phyloP scores from a whole-genome alignment of 169 alveolate species.

The Eimeria zaria region DNA sequence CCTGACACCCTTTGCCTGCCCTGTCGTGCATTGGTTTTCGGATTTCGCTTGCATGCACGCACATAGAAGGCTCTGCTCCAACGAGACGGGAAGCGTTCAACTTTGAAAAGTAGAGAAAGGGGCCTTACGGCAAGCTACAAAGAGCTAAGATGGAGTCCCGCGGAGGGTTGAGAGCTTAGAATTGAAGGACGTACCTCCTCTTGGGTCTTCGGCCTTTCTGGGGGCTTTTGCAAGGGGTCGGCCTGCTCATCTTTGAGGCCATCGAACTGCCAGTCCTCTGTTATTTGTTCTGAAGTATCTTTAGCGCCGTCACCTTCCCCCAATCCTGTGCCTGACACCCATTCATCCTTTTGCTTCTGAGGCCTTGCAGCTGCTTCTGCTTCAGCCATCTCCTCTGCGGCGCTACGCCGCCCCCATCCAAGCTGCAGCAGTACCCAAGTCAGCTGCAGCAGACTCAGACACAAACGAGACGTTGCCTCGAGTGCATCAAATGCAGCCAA shows the following conservation, averaged over 20 bases:
- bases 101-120: not conserved
- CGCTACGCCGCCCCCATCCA: slow-evolving; percentile 51
- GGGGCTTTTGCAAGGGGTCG: slow-evolving; percentile 65
- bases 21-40: not conserved
- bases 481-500: slow-evolving; percentile 75
- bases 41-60: not conserved
- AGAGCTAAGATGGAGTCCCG: not conserved
- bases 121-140: not conserved
- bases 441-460: slow-evolving; percentile 71
- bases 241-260: slow-evolving; percentile 69
- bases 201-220: slow-evolving; percentile 51
- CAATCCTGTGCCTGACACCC: slow-evolving; percentile 82
- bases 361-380: slow-evolving; percentile 59
- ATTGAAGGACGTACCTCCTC: slow-evolving; percentile 15
- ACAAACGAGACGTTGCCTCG: slow-evolving; percentile 55
- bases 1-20: not conserved
- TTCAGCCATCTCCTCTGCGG: slow-evolving; percentile 53
- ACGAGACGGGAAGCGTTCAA: not conserved
- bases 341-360: slow-evolving; percentile 55
- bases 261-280: slow-evolving; percentile 81
- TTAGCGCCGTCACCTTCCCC: slow-evolving; percentile 80
- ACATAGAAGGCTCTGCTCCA: not conserved
- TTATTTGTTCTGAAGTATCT: slow-evolving; percentile 63
- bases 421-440: slow-evolving; percentile 57
- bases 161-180: not conserved